Percentiles rank a stretch among this genome's conserved stretches.
phyloP scores from a whole-genome alignment of 2,329 filamentous ascomycete genomes.

The Fusarium gaditjirri region DNA sequence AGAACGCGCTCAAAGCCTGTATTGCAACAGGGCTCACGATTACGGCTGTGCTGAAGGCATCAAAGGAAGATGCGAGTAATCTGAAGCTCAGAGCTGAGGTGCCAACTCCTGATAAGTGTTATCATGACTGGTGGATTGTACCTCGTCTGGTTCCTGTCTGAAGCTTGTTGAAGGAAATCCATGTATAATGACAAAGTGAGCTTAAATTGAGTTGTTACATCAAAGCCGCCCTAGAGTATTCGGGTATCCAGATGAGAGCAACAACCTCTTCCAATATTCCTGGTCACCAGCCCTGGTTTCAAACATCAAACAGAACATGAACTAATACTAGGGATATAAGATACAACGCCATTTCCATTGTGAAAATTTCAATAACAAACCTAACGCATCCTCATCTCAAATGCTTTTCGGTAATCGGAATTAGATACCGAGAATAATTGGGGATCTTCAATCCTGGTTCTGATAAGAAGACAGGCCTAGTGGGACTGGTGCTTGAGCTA shows the following conservation, averaged over 20 bases:
- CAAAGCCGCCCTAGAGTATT: constrained; percentile 36
- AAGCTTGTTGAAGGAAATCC: background rate
- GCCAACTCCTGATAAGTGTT: constrained; percentile 62
- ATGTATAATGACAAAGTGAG: constrained; percentile 7
- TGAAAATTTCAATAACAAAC: constrained; percentile 15
- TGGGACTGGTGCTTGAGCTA: constrained; percentile 8
- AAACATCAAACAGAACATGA: constrained; percentile 1
- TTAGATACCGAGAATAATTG: constrained; percentile 12
- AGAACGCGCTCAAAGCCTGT: constrained; percentile 73
- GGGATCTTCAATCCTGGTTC: constrained; percentile 8
- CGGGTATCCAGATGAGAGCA: constrained; percentile 44
- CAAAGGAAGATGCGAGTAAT: constrained; percentile 51
- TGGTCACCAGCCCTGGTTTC: constrained; percentile 3
- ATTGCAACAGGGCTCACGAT: constrained; percentile 76
- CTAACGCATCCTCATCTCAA: constrained; percentile 25
- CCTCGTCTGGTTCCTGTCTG: constrained; percentile 56
- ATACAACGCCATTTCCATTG: constrained; percentile 30
- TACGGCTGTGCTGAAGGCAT: constrained; percentile 66
- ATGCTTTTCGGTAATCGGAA: constrained; percentile 24
- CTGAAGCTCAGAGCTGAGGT: constrained; percentile 62
- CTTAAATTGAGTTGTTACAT: constrained; percentile 29
- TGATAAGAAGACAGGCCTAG: constrained; percentile 6
- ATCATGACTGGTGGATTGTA: constrained; percentile 74
- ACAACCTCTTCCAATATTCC: constrained; percentile 18
- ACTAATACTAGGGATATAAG: constrained; percentile 5